phyloP scores from a whole-genome alignment of 2,329 filamentous ascomycete genomes.

The Aspergillus bombycis region DNA sequence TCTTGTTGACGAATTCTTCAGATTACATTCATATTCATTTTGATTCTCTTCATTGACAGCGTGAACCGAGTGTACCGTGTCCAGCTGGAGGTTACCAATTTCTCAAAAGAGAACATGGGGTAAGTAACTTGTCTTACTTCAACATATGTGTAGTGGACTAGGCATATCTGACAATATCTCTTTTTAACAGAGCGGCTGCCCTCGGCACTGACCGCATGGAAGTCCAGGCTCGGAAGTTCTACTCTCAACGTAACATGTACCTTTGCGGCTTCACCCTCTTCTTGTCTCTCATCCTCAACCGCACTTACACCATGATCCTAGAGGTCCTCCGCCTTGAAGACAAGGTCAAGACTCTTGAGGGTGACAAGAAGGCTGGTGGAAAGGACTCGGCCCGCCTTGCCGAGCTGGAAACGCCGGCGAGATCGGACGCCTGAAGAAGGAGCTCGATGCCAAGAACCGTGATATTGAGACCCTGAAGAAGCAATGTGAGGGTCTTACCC shows the following conservation, averaged over 20 bases:
- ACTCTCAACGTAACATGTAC: constrained; percentile 99
- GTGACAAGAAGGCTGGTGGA: constrained; percentile 59
- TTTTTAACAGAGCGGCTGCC: constrained; percentile 62
- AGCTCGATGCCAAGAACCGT: constrained; percentile 73
- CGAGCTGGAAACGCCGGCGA: constrained; percentile 71
- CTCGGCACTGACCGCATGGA: constrained; percentile 95
- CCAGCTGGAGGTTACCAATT: constrained; percentile 79
- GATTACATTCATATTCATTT: constrained; percentile 98
- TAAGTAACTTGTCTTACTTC: constrained; percentile 41
- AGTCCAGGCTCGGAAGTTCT: constrained; percentile 99
- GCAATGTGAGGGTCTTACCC: constrained; percentile 79
- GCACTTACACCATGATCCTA: constrained; percentile 96
- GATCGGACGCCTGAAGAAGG: constrained; percentile 73
- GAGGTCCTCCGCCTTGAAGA: constrained; percentile 91
- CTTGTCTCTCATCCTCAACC: constrained; percentile 95
- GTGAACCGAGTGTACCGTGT: constrained; percentile 96
- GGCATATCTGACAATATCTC: constrained; percentile 14
- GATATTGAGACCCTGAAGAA: constrained; percentile 90
- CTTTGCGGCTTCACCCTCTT: constrained; percentile 99
- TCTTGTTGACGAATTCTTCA: constrained; percentile 32
- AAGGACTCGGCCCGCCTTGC: constrained; percentile 75
- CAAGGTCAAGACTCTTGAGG: constrained; percentile 82
- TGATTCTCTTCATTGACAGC: constrained; percentile 97
- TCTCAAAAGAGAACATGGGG: constrained; percentile 65
- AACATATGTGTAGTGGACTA: constrained; percentile 16